These are phyloP conservation scores for Leccinum subtestaceum DNA, from an alignment of 768 basidiomycete species.

Conservation along the genomic window DNA sequence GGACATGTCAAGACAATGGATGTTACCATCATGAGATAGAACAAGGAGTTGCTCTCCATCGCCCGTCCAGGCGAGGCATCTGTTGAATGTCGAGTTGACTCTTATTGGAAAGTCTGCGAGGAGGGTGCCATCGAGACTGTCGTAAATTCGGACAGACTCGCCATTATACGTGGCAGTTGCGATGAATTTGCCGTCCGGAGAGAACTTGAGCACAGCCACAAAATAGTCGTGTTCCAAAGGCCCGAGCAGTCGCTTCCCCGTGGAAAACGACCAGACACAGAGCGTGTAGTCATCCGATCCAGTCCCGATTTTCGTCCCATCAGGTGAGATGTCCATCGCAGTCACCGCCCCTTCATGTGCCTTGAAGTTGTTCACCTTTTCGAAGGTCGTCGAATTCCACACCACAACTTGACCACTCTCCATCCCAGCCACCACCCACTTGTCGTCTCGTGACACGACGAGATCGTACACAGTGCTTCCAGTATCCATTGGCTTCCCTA, in stretches of 20 bases:
- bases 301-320: too few species aligned
- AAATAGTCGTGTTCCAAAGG: background rate
- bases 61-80: background rate
- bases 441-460: too few species aligned
- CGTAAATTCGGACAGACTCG: background rate
- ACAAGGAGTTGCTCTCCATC: background rate
- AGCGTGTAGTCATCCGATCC: background rate
- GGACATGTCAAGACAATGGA: background rate
- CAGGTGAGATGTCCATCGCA: too few species aligned
- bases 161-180: background rate
- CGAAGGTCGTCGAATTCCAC: too few species aligned
- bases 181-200: background rate
- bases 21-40: background rate
- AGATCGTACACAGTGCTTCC: too few species aligned
- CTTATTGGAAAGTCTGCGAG: background rate
- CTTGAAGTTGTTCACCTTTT: too few species aligned
- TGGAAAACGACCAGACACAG: background rate
- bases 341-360: too few species aligned
- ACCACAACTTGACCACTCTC: too few species aligned
- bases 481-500: too few species aligned
- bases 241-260: too few species aligned
- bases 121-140: background rate
- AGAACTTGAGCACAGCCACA: background rate
- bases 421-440: too few species aligned
- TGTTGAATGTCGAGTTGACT: background rate